Conservation (phyloP, 2,329 filamentous ascomycete species). For the Zymoseptoria crescenta region DNA sequence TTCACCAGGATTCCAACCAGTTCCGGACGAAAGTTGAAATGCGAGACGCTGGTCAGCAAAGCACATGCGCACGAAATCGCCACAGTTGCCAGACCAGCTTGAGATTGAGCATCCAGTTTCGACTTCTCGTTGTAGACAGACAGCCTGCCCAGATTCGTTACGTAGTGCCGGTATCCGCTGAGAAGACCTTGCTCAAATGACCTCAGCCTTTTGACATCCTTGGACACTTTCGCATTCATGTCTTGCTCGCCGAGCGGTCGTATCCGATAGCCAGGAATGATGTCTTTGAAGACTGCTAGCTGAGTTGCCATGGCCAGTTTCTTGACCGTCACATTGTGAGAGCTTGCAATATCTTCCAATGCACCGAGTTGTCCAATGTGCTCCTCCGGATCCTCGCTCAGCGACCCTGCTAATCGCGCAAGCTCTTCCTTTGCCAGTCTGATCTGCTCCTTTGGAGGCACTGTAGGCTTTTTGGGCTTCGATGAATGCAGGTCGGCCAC, state of each 20-base stretch:
- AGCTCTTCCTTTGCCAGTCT: conserved; percentile 84
- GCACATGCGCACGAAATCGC: conserved; percentile 81
- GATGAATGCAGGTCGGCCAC: conserved; percentile 41
- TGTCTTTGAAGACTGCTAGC: conserved; percentile 84
- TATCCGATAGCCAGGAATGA: conserved; percentile 94
- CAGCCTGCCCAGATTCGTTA: conserved; percentile 64
- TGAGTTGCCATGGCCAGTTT: conserved; percentile 83
- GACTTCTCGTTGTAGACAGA: conserved; percentile 49
- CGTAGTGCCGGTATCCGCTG: conserved; percentile 73
- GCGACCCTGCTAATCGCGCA: conserved; percentile 66
- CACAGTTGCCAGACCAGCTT: conserved; percentile 52
- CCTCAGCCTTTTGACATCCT: conserved; percentile 76
- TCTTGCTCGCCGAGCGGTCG: conserved; percentile 70
- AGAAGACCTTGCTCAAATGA: conserved; percentile 84
- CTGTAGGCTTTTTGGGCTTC: conserved; percentile 49
- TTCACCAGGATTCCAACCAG: conserved; percentile 78
- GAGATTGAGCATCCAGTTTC: conserved; percentile 28
- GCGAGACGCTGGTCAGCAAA: conserved; percentile 72
- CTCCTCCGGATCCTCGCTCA: conserved; percentile 93
- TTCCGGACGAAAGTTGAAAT: conserved; percentile 94
- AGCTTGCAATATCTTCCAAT: conserved; percentile 64
- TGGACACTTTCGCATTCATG: conserved; percentile 72
- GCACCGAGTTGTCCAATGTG: conserved; percentile 72
- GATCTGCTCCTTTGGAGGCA: conserved; percentile 73
- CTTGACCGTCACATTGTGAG: conserved; percentile 63